Percentiles rank a stretch among this genome's conserved stretches.
Conservation (phyloP, 2,329 filamentous ascomycete genomes). For the Diaporthe eres region DNA sequence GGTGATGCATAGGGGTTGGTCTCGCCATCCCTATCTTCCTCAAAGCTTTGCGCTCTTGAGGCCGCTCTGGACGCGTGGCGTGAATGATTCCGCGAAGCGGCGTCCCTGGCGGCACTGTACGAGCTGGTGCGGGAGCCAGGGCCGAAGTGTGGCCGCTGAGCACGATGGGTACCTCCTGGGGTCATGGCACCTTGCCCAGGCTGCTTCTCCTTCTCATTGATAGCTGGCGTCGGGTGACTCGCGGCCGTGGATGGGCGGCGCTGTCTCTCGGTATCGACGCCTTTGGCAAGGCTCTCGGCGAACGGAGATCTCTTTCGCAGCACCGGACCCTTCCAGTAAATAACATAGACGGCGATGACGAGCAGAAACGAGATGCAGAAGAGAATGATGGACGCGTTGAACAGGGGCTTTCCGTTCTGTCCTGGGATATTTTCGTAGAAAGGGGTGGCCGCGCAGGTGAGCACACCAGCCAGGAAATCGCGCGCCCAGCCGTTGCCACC, state of each 20-base stretch:
- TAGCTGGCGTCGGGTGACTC: not conserved
- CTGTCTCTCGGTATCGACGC: slow-evolving; percentile 38
- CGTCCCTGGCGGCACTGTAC: slow-evolving; percentile 36
- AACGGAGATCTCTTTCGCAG: slow-evolving; percentile 75
- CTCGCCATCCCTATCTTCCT: slow-evolving; percentile 31
- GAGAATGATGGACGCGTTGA: slow-evolving; percentile 73
- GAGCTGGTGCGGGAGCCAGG: slow-evolving; percentile 37
- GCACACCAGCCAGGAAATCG: slow-evolving; percentile 80
- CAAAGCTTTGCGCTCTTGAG: slow-evolving; percentile 38
- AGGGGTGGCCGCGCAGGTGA: slow-evolving; percentile 77
- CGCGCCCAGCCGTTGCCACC: slow-evolving; percentile 82
- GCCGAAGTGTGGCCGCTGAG: slow-evolving; percentile 35
- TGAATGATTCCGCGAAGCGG: slow-evolving; percentile 27
- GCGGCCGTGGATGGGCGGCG: slow-evolving; percentile 8
- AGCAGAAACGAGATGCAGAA: slow-evolving; percentile 73
- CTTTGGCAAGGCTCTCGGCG: slow-evolving; percentile 71
- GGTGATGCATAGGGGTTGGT: slow-evolving; percentile 12
- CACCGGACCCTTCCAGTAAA: slow-evolving; percentile 75
- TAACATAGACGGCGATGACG: slow-evolving; percentile 74
- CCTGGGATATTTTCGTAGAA: slow-evolving; percentile 72
- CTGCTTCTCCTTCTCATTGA: slow-evolving; percentile 21
- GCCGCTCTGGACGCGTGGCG: slow-evolving; percentile 34
- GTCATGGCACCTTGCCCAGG: not conserved
- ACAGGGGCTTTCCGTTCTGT: slow-evolving; percentile 50
- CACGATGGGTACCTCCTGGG: not conserved